These are phyloP conservation scores for Pseudogymnoascus sp. DNA, from an alignment of 2,329 filamentous ascomycete genomes.

Conservation along the genomic window DNA sequence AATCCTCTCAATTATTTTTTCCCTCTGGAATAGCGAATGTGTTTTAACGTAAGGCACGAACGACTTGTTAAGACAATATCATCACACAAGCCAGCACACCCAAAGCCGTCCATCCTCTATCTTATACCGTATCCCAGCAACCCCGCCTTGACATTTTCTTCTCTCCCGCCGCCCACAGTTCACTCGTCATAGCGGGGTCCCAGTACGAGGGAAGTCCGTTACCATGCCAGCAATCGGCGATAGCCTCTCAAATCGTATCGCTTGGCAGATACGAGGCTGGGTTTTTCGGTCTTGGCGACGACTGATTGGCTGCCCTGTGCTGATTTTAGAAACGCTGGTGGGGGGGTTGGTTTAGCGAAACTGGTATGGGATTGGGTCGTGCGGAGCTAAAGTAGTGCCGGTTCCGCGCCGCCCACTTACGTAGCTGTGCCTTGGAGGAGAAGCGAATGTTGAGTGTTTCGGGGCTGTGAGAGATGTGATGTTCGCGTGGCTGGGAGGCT, in stretches of 20 bases:
- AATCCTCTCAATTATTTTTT: not conserved
- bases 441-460: not conserved
- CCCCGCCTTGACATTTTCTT: not conserved
- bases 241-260: not conserved
- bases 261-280: not conserved
- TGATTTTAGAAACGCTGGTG: not conserved
- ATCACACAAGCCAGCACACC: not conserved
- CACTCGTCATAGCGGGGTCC: conserved; percentile 1
- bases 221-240: not conserved
- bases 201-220: not conserved
- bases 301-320: not conserved
- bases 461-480: not conserved
- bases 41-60: not conserved
- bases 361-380: not conserved
- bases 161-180: not conserved
- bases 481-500: not conserved
- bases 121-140: not conserved
- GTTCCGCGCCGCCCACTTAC: not conserved
- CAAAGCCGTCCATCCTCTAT: not conserved
- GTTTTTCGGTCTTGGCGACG: not conserved
- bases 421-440: not conserved
- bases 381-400: not conserved
- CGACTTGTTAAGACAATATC: not conserved
- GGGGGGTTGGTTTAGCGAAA: not conserved
- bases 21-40: not conserved